Percentiles rank a stretch among this genome's conserved stretches.
Conservation (phyloP, 1,139 yeast genomes). For the Geotrichum phurueaensis region DNA sequence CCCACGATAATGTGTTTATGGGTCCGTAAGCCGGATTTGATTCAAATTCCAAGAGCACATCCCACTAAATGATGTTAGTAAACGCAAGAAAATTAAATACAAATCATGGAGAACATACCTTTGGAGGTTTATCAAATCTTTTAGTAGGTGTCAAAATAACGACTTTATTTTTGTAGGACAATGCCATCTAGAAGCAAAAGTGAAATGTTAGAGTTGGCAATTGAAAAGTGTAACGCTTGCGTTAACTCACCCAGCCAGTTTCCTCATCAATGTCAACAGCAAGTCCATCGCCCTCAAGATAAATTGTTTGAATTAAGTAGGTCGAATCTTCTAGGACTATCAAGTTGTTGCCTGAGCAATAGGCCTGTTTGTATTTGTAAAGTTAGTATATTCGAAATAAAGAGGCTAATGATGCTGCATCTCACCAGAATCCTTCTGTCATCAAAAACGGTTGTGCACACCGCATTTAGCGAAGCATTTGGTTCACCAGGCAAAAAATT, state of each 20-base stretch:
- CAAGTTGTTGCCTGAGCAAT: slow-evolving; percentile 84
- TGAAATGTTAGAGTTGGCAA: slow-evolving; percentile 38
- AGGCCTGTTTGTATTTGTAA: slow-evolving; percentile 39
- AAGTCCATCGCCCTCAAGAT: slow-evolving; percentile 58
- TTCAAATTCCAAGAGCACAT: slow-evolving; percentile 48
- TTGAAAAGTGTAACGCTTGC: not conserved
- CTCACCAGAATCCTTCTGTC: slow-evolving; percentile 50
- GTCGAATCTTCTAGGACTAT: slow-evolving; percentile 53
- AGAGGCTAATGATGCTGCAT: slow-evolving; percentile 2
- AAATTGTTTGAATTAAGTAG: slow-evolving; percentile 66
- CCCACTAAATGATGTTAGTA: slow-evolving; percentile 35
- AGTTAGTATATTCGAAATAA: not conserved
- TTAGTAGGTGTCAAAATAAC: slow-evolving; percentile 26
- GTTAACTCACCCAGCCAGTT: slow-evolving; percentile 42
- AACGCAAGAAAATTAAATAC: not conserved
- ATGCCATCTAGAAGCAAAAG: slow-evolving; percentile 41
- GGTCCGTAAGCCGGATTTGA: slow-evolving; percentile 31
- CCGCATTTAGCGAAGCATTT: slow-evolving; percentile 49
- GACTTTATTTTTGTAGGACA: slow-evolving; percentile 38
- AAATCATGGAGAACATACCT: slow-evolving; percentile 14
- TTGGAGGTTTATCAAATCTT: slow-evolving; percentile 27
- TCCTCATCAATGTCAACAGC: slow-evolving; percentile 57
- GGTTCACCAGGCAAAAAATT: slow-evolving; percentile 83
- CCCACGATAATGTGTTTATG: slow-evolving; percentile 63
- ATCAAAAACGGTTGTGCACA: slow-evolving; percentile 64